phyloP scores from a whole-genome alignment of 1,284 basidiomycete genomes.

The Ceraceosorus guamensis region DNA sequence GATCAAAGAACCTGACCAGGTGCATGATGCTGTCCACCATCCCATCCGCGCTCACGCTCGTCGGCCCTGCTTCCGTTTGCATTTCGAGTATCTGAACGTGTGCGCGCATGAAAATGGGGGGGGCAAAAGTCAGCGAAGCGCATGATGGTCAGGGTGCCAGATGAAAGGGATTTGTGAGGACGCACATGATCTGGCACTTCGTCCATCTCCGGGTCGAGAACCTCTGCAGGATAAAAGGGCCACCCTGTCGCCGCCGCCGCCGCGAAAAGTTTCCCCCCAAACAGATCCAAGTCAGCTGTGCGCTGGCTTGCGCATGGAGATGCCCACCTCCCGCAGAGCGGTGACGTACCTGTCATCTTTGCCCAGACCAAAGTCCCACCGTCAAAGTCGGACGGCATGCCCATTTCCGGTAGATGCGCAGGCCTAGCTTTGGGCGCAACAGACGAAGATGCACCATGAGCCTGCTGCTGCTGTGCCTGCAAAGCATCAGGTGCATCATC shows the following conservation, averaged over 20 bases:
- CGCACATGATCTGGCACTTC: constrained; percentile 56
- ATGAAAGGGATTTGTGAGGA: not conserved
- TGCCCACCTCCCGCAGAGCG: too few species aligned
- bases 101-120: too few species aligned
- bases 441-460: not conserved
- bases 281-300: not conserved
- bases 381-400: not conserved
- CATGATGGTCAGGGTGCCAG: too few species aligned
- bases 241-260: constrained; percentile 21
- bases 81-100: too few species aligned
- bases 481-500: too few species aligned
- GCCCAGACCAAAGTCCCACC: not conserved
- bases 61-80: not conserved
- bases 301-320: too few species aligned
- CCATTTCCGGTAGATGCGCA: not conserved
- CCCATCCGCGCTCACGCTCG: constrained; percentile 28
- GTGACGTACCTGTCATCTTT: constrained; percentile 7
- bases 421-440: not conserved
- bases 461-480: constrained; percentile 6
- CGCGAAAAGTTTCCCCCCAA: not conserved
- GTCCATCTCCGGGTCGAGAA: constrained; percentile 55
- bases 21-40: constrained; percentile 49
- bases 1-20: constrained; percentile 59
- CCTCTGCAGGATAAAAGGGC: constrained; percentile 50
- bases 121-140: too few species aligned